These are phyloP conservation scores for Beauveria medogensis DNA, from an alignment of 2,329 filamentous ascomycete genomes.

Conservation along the genomic window DNA sequence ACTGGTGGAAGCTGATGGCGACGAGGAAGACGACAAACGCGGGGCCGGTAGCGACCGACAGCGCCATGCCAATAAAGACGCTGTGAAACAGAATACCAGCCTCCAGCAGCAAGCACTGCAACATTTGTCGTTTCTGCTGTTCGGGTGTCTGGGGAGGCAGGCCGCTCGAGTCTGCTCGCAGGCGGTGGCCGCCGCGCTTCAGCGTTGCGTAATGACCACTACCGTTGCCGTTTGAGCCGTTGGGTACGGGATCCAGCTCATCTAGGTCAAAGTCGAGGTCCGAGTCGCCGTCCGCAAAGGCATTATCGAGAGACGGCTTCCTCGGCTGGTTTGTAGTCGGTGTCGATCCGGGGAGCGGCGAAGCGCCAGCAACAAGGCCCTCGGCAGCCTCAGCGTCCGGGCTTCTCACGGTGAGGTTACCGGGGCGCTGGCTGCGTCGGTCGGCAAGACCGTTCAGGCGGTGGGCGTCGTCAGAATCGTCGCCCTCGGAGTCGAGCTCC, in stretches of 20 bases:
- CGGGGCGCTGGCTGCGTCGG: constrained; percentile 35
- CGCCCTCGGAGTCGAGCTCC: constrained; percentile 33
- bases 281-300: constrained; percentile 38
- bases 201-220: constrained; percentile 25
- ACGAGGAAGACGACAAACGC: constrained; percentile 73
- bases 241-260: constrained; percentile 43
- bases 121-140: constrained; percentile 56
- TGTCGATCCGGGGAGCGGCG: constrained; percentile 49
- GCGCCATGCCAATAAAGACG: constrained; percentile 80
- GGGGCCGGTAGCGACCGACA: constrained; percentile 72
- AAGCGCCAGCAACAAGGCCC: constrained; percentile 50
- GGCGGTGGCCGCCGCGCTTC: constrained; percentile 16
- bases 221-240: constrained; percentile 16
- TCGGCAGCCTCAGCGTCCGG: constrained; percentile 43
- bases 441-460: constrained; percentile 27
- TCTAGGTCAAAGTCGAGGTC: constrained; percentile 54
- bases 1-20: constrained; percentile 78
- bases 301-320: constrained; percentile 23
- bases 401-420: constrained; percentile 43
- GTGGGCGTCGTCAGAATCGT: constrained; percentile 23
- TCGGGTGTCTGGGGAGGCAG: constrained; percentile 35
- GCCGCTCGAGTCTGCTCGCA: constrained; percentile 17
- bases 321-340: constrained; percentile 24
- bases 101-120: constrained; percentile 74
- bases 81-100: constrained; percentile 80